These are phyloP conservation scores for Pleurotus pulmonarius DNA, from an alignment of 768 basidiomycete genomes.

Conservation along the genomic window DNA sequence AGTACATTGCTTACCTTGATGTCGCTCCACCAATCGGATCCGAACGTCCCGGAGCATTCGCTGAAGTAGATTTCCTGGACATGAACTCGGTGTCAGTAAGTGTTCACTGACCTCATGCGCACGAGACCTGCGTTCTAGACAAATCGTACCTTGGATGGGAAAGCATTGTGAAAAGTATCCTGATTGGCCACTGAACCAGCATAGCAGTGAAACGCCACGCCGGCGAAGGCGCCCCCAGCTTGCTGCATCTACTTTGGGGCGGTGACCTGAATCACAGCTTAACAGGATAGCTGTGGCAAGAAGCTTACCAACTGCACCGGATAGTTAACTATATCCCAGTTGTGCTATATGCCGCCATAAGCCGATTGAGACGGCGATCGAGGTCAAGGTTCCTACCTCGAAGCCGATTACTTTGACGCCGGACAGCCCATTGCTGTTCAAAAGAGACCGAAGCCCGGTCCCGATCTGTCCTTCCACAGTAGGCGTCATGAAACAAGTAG, in stretches of 20 bases:
- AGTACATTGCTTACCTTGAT: conserved; percentile 50
- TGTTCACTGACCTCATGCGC: neutral
- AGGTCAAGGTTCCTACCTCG: neutral
- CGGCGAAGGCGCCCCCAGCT: conserved; percentile 51
- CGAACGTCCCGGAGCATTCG: conserved; percentile 65
- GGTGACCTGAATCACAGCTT: neutral
- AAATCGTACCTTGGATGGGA: conserved; percentile 51
- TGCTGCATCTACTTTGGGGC: conserved; percentile 39
- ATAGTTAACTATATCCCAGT: conserved; percentile 70
- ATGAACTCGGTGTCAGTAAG: neutral
- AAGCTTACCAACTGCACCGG: conserved; percentile 39
- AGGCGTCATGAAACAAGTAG: conserved; percentile 54
- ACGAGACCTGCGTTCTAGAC: neutral
- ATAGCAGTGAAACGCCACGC: conserved; percentile 75
- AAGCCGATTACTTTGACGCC: conserved; percentile 63
- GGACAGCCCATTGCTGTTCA: conserved; percentile 61
- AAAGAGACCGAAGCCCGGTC: conserved; percentile 46
- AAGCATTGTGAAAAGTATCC: conserved; percentile 49
- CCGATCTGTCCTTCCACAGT: conserved; percentile 58
- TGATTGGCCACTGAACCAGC: conserved; percentile 44
- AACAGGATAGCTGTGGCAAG: neutral
- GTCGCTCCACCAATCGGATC: conserved; percentile 77
- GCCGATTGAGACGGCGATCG: too few relatives aligned
- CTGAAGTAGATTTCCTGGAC: conserved; percentile 10
- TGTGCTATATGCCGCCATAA: conserved; percentile 43